Evolutionary conservation across 164 flowering plant species (phyloP), one percentile per base, ranked within the genome.

Genomic region (Dillenia suffruticosa): DNA sequence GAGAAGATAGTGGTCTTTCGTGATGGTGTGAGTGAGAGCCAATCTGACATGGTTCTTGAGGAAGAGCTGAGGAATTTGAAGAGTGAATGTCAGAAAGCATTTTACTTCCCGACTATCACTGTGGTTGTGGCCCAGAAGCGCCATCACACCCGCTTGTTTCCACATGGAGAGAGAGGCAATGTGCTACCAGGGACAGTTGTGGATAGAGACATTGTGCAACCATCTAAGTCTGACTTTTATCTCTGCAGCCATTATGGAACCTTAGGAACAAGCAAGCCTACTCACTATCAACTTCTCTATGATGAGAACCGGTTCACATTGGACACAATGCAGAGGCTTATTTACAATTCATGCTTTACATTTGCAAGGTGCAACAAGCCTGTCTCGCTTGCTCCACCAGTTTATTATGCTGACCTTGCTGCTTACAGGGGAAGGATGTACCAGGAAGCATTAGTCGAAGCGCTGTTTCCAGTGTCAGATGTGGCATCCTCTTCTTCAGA

Each of bases 11-110:
- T 91, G 43, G 51, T 91, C 1, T 91, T 91, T 40, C 87, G 96
- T 24, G 97, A 89, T 77, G 97, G 96, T 3, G 97, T 91, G 0
- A 84, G 97, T 68, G 96, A 91, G 13, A 67, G 79, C 46, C 96
- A 91, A 52, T 85, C 84, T 67, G 83, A 83, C 58, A 91, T 88
- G 96, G 96, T 84, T 61, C 89, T 89, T 11, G 84, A 81, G 56
- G 73, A 79, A 60, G 96, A 91, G 70, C 57, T 91, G 5, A 15
- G 46, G 1, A 86, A 79, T 56, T 61, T 89, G 8, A 81, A 78
- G 76, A 63, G 13, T 32, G 74, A 74, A 0, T 57, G 83, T 17
- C 17, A 56, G 11, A 56, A 61, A 3, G 59, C 43, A 8, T 51
- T 70, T 13, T 91, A 85, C 67, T 8, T 9, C 6, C 96, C 96